Evolutionary conservation across 1,284 basidiomycete species (phyloP), one percentile per base, ranked within the genome.

Genomic region (Naganishia cerealis): DNA sequence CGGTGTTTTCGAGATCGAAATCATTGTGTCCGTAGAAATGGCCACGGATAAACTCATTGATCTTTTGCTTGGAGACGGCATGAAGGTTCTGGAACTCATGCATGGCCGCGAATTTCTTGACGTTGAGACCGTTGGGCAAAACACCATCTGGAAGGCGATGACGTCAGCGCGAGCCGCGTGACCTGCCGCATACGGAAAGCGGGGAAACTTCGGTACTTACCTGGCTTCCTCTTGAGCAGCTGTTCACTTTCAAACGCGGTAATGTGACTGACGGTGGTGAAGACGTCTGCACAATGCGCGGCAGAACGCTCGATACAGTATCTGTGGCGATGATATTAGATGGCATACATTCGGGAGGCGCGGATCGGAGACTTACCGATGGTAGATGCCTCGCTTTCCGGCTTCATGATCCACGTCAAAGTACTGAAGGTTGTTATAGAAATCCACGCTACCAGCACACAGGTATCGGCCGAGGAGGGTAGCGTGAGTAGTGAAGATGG

Each of bases 361-460:
- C 12, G 18, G 26, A 43, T 15, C 0, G 12, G n/a, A 24, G 46
- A 72, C 79, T 72, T 53, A 81, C 78, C 84, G 79, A 76, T 87
- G 86, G 78, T 87, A 87, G 80, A 99, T 99, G 15, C 95, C 95
- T 71, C 95, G 88, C 83, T 98, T 98, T 59, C 95, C 95, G 0
- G 95, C 95, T 82, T 99, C 95, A 79, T 98, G 94, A 76, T 99
- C 95, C 70, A 98, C 94, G 75, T 99, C 95, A 82, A 99, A 99
- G 85, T 98, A 97, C 80, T 96, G 92, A 36, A 99, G 85, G 80
- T 99, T 97, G 85, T 98, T 99, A 86, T 99, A 99, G 77, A 99
- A 99, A 76, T 99, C 95, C 75, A 98, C 95, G 65, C 87, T 90
- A 69, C 95, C 95, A 1, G 95, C 95, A 76, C 95, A 99, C 71